phyloP scores from a whole-genome alignment of 2,329 filamentous ascomycete species.

The Clarireedia paspali region DNA sequence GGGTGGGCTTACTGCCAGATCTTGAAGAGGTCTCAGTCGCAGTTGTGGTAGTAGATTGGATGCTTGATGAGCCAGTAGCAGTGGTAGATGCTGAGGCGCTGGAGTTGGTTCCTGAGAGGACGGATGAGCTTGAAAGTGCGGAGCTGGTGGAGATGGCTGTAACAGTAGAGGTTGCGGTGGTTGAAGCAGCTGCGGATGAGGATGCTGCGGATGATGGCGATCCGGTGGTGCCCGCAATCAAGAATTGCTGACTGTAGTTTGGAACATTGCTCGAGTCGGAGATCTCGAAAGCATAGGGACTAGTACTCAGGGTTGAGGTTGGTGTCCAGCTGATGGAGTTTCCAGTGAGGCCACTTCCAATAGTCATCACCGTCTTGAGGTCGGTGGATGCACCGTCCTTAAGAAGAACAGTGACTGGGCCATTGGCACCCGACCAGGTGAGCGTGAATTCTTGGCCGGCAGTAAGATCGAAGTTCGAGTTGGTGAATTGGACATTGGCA shows the following conservation, averaged over 20 bases:
- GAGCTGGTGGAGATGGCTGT: slow-evolving; percentile 4
- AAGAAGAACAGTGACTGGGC: slow-evolving; percentile 24
- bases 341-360: slow-evolving; percentile 20
- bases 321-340: slow-evolving; percentile 21
- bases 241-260: slow-evolving; percentile 26
- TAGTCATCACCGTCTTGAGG: slow-evolving; percentile 20
- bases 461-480: slow-evolving; percentile 18
- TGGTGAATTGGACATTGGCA: slow-evolving; percentile 22
- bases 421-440: slow-evolving; percentile 21
- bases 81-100: background rate
- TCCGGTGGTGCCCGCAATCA: slow-evolving; percentile 15
- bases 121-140: background rate
- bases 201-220: slow-evolving; percentile 8
- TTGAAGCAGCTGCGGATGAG: slow-evolving; percentile 8
- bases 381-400: slow-evolving; percentile 22
- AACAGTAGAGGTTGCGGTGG: slow-evolving; percentile 9
- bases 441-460: slow-evolving; percentile 21
- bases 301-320: slow-evolving; percentile 11
- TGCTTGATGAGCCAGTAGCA: background rate
- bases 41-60: background rate
- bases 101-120: background rate
- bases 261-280: slow-evolving; percentile 11
- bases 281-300: slow-evolving; percentile 25
- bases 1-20: background rate
- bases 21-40: background rate